Conservation (phyloP, 768 basidiomycete genomes). For the Clitopilus hobsonii region DNA sequence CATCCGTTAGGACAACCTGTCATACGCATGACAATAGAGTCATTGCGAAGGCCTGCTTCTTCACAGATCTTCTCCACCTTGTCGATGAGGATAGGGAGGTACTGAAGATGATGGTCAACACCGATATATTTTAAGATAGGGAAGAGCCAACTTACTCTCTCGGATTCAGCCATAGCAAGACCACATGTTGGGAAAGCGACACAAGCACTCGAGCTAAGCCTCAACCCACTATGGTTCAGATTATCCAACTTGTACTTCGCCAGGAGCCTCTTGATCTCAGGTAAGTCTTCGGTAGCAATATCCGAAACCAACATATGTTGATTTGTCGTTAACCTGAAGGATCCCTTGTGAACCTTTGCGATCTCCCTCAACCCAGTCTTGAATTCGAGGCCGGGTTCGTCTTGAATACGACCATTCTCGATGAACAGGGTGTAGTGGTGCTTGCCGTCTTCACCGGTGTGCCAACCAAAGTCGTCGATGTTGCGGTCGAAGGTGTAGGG, state of each 20-base stretch:
- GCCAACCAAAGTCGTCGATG: constrained; percentile 94
- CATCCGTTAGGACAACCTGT: constrained; percentile 96
- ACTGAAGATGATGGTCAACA: constrained; percentile 45
- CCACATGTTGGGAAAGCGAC: constrained; percentile 97
- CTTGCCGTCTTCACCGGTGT: constrained; percentile 77
- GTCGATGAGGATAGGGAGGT: constrained; percentile 86
- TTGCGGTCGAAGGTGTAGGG: constrained; percentile 83
- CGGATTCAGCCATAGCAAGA: constrained; percentile 53
- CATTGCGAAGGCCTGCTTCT: constrained; percentile 87
- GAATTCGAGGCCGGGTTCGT: constrained; percentile 86
- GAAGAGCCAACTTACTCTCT: constrained; percentile 35
- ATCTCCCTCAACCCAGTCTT: constrained; percentile 92
- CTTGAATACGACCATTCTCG: constrained; percentile 97
- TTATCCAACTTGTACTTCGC: constrained; percentile 89
- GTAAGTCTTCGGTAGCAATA: constrained; percentile 66
- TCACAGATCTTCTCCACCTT: constrained; percentile 96
- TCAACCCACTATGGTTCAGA: constrained; percentile 68
- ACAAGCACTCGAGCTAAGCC: constrained; percentile 91
- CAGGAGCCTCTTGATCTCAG: constrained; percentile 73
- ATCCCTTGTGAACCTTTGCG: constrained; percentile 90
- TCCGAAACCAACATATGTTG: constrained; percentile 92
- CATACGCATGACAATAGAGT: constrained; percentile 98
- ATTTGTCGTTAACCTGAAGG: constrained; percentile 91
- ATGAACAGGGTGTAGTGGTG: constrained; percentile 94
- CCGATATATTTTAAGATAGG: no score